Evolutionary conservation across 306 rosid genomes (phyloP).

Genomic region (Adenanthera pavonina): DNA sequence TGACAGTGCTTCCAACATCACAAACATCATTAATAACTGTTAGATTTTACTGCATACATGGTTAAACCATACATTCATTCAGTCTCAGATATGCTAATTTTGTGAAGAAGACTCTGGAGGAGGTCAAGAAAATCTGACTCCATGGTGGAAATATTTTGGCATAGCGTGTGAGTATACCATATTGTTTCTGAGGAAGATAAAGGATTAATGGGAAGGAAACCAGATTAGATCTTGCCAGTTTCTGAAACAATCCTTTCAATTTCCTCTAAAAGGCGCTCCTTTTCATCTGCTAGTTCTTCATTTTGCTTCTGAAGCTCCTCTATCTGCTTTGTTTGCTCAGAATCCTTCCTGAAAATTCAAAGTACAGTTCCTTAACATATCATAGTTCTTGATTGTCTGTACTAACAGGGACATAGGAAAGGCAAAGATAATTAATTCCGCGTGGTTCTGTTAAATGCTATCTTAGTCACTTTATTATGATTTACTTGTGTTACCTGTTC

Average conservation of each 20-base stretch:
- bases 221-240: constrained; percentile 53
- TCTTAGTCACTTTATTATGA: constrained; percentile 1
- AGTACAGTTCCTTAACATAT: not conserved
- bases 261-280: constrained; percentile 86
- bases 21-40: constrained; percentile 10
- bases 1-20: constrained; percentile 26
- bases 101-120: constrained; percentile 19
- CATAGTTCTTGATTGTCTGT: not conserved
- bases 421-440: not conserved
- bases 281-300: constrained; percentile 79
- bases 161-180: constrained; percentile 1
- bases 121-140: not conserved
- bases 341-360: constrained; percentile 82
- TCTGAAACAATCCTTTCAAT: constrained; percentile 77
- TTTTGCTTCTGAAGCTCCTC: constrained; percentile 95
- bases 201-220: not conserved
- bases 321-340: constrained; percentile 94
- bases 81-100: constrained; percentile 20
- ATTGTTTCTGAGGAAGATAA: constrained; percentile 28
- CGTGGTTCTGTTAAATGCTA: not conserved
- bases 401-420: not conserved
- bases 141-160: not conserved
- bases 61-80: constrained; percentile 11
- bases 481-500: constrained; percentile 72
- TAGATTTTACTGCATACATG: constrained; percentile 29